Conservation (phyloP, 371 early-diverging fungal genomes). For the Haplosporangium sp. region DNA sequence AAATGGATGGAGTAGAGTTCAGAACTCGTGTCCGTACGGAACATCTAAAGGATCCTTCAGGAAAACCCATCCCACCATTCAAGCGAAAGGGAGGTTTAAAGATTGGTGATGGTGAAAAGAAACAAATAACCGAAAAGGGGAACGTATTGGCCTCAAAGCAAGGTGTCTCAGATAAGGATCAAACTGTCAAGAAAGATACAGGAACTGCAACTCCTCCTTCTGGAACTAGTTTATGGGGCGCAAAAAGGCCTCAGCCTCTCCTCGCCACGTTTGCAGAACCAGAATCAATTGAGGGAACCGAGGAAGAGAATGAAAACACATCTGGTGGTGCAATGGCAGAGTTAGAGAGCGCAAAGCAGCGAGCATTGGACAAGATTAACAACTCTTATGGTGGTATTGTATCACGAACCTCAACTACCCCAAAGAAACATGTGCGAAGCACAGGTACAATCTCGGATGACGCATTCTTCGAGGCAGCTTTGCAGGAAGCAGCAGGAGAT, state of each 20-base stretch:
- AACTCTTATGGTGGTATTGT: background rate
- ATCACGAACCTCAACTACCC: background rate
- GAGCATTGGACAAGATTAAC: background rate
- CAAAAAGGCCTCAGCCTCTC: conserved; percentile 28
- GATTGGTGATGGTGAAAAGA: conserved; percentile 5
- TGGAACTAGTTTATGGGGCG: no score
- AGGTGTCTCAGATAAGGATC: background rate
- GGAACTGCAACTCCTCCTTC: conserved; percentile 2
- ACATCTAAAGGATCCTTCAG: conserved; percentile 47
- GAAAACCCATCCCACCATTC: conserved; percentile 25
- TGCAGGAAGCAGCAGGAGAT: conserved; percentile 35
- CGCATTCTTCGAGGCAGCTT: conserved; percentile 48
- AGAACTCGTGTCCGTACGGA: conserved; percentile 49
- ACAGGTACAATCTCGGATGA: conserved; percentile 54
- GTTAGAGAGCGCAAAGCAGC: conserved; percentile 4
- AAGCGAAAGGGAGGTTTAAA: conserved; percentile 11
- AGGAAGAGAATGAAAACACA: background rate
- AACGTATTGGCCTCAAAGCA: background rate
- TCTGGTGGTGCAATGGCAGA: background rate
- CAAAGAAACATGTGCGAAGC: conserved; percentile 44
- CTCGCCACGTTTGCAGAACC: conserved; percentile 32
- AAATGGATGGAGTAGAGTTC: conserved; percentile 55
- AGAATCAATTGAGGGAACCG: background rate
- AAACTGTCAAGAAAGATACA: background rate
- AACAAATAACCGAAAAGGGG: conserved; percentile 10